Evolutionary conservation across 805 yeast genomes (phyloP).

Genomic region (Torulaspora gathmanii): DNA sequence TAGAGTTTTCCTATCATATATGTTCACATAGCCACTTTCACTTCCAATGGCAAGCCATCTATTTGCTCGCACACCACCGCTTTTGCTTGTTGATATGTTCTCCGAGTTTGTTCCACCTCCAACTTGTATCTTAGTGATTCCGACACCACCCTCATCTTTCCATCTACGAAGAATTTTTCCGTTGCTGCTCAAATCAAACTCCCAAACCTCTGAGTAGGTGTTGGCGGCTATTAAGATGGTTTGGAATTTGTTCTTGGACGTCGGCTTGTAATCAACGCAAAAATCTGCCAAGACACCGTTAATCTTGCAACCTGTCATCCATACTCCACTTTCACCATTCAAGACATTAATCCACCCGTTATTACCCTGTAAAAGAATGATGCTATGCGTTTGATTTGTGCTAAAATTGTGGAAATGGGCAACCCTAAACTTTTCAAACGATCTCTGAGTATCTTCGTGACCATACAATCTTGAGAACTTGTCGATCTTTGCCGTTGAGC

Average conservation of each 20-base stretch:
- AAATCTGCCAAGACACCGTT: slow-evolving; percentile 85
- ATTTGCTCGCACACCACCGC: slow-evolving; percentile 35
- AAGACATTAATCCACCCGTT: slow-evolving; percentile 88
- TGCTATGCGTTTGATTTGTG: slow-evolving; percentile 47
- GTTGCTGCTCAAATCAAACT: slow-evolving; percentile 54
- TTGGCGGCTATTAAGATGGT: slow-evolving; percentile 55
- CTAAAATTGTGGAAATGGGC: slow-evolving; percentile 41
- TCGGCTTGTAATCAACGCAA: slow-evolving; percentile 35
- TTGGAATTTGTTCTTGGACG: slow-evolving; percentile 24
- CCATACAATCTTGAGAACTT: slow-evolving; percentile 89
- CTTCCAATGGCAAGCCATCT: slow-evolving; percentile 88
- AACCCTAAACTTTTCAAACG: slow-evolving; percentile 79
- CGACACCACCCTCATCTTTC: slow-evolving; percentile 83
- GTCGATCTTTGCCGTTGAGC: slow-evolving; percentile 48
- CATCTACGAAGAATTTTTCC: slow-evolving; percentile 57
- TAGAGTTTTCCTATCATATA: slow-evolving; percentile 57
- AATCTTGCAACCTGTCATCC: slow-evolving; percentile 79
- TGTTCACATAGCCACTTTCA: slow-evolving; percentile 80
- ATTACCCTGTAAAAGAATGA: slow-evolving; percentile 71
- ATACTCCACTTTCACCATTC: slow-evolving; percentile 74
- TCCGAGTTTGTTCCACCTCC: slow-evolving; percentile 50
- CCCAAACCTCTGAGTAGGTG: slow-evolving; percentile 84
- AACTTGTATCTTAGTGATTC: slow-evolving; percentile 68
- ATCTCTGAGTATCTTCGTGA: slow-evolving; percentile 75
- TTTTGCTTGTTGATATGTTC: slow-evolving; percentile 25